Conservation (phyloP, 768 basidiomycete genomes). For the Lyophyllum atratum region DNA sequence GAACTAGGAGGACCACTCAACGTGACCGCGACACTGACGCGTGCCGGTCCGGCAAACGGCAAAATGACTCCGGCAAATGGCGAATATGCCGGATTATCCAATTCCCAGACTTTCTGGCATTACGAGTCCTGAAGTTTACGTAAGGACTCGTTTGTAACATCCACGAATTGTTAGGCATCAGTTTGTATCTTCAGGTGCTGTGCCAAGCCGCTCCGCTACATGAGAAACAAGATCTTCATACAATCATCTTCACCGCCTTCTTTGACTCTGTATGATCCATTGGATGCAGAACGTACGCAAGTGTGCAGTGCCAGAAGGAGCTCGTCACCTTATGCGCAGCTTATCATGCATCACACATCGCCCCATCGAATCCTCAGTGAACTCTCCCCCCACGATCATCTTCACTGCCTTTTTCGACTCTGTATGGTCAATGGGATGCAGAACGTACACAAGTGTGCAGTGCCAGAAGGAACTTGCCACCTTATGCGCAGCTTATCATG, state of each 20-base stretch:
- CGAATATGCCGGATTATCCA: too few relatives aligned
- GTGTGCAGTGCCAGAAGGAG: not conserved
- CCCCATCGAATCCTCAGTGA: not conserved
- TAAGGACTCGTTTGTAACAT: too few relatives aligned
- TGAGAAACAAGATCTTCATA: not conserved
- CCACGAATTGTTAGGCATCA: too few relatives aligned
- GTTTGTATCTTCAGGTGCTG: too few relatives aligned
- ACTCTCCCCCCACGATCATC: slow-evolving; percentile 3
- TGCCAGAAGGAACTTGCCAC: not conserved
- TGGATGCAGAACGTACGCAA: not conserved
- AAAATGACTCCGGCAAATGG: too few relatives aligned
- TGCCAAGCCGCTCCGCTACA: too few relatives aligned
- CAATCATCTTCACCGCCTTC: not conserved
- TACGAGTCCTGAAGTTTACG: too few relatives aligned
- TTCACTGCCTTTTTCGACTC: not conserved
- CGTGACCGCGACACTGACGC: too few relatives aligned
- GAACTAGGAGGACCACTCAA: too few relatives aligned
- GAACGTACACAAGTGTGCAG: not conserved
- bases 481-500: not conserved
- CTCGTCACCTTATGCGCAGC: not conserved
- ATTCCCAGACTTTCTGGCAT: too few relatives aligned
- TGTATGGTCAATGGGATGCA: not conserved
- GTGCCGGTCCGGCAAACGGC: too few relatives aligned
- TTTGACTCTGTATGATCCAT: not conserved
- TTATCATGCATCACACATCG: not conserved